Evolutionary conservation across 2,329 filamentous ascomycete genomes (phyloP), one percentile per base, ranked within the genome.

Genomic region (Colletotrichum sp.): DNA sequence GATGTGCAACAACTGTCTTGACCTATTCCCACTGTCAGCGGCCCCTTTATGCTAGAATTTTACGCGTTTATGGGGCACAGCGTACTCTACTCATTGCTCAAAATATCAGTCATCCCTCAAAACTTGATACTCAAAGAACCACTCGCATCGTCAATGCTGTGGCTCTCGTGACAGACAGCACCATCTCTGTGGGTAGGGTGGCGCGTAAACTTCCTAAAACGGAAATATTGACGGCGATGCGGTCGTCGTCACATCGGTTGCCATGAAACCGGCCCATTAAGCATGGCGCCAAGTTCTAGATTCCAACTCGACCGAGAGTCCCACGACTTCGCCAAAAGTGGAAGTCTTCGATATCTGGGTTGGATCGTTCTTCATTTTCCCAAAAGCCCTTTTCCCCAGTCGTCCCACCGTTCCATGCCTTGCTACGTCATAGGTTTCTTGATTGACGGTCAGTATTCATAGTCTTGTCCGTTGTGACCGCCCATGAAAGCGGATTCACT

Each of bases 281-380:
- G 18, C 43, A 26, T 7, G 9, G 43, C 43, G 18, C 9, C 43
- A 48, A 7, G 10, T 21, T 3, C n/a, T 52, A 52, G 43, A 52
- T 52, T 21, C 10, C 43, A 52, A 21, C n/a, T 6, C 6, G 10
- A 48, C n/a, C 18, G 43, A 13, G 10, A 52, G 3, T 1, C 10
- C 10, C 3, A 3, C 2, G 43, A 52, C 12, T 52, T 13, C n/a
- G 10, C n/a, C 3, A 52, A 21, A 52, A 13, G n/a, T 7, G 12
- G n/a, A 7, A 1, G 3, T 52, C 3, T 21, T 21, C n/a, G n/a
- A 21, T 52, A 0, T 0, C 43, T 52, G 43, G 43, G 0, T 7
- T 4, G 4, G 4, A 21, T 52, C 1, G 43, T 52, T 52, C 2
- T 21, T 13, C n/a, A 7, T 21, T 2, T 12, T 7, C n/a, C n/a